These are phyloP conservation scores for Bassia scoparia DNA, from an alignment of 148 eudicot genomes.

Conservation along the genomic window DNA sequence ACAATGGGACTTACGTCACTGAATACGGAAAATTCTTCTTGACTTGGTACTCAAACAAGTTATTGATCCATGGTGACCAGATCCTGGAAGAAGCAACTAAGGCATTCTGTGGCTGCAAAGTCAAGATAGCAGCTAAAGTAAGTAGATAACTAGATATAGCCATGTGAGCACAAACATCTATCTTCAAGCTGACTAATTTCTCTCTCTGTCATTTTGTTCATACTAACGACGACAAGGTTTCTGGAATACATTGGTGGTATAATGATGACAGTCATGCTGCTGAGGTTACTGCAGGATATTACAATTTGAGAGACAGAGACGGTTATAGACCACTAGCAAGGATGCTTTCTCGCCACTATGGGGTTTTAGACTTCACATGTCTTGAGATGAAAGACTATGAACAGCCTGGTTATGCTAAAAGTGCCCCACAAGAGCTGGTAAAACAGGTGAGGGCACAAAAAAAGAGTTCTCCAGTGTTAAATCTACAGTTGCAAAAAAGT, in stretches of 20 bases:
- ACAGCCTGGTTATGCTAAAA: conserved; percentile 50
- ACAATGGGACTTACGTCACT: conserved; percentile 53
- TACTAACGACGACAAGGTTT: conserved; percentile 36
- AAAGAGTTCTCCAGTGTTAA: neutral
- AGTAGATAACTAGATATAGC: conserved; percentile 28
- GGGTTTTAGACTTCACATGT: conserved; percentile 60
- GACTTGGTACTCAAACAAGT: conserved; percentile 81
- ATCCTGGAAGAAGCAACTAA: conserved; percentile 83
- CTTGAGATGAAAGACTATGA: conserved; percentile 81
- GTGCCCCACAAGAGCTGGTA: conserved; percentile 72
- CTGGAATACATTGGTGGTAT: conserved; percentile 95
- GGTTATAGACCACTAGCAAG: conserved; percentile 84
- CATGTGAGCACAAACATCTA: neutral
- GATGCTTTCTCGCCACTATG: conserved; percentile 73
- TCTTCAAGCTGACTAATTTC: too few relatives aligned
- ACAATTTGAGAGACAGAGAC: conserved; percentile 63
- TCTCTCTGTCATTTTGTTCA: neutral
- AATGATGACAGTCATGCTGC: conserved; percentile 61
- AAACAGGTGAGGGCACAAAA: conserved; percentile 52
- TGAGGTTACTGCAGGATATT: conserved; percentile 82
- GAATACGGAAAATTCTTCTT: conserved; percentile 77
- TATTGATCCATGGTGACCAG: conserved; percentile 73
- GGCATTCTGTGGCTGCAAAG: conserved; percentile 60
- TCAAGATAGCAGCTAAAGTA: conserved; percentile 68
- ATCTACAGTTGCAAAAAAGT: neutral